Evolutionary conservation across 2,329 filamentous ascomycete species (phyloP).

Genomic region (Monilinia fructicola): DNA sequence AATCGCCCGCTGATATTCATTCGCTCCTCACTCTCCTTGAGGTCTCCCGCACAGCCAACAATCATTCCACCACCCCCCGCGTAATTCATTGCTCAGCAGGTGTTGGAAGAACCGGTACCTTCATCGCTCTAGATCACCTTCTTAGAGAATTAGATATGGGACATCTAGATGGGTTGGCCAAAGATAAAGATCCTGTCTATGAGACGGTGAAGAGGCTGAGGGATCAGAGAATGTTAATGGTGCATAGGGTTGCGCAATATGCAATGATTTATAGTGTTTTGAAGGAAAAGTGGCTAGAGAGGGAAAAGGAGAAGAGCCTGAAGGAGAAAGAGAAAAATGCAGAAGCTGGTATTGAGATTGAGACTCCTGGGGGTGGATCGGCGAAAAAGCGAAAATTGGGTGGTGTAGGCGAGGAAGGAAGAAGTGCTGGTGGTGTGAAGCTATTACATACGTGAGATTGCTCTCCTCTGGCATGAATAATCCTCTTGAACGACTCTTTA

Average conservation of each 20-base stretch:
- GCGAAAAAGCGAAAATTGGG: slow-evolving; percentile 16
- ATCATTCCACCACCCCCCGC: slow-evolving; percentile 17
- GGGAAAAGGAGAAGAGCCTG: not conserved
- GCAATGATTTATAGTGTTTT: slow-evolving; percentile 29
- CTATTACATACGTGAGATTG: not conserved
- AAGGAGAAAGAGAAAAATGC: not conserved
- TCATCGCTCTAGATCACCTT: slow-evolving; percentile 44
- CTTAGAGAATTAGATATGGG: slow-evolving; percentile 27
- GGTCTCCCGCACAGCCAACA: slow-evolving; percentile 20
- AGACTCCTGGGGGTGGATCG: not conserved
- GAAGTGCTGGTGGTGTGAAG: not conserved
- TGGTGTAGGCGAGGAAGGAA: not conserved
- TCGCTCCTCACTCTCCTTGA: slow-evolving; percentile 24
- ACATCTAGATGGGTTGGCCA: slow-evolving; percentile 21
- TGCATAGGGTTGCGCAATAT: slow-evolving; percentile 26
- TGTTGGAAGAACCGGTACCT: slow-evolving; percentile 89
- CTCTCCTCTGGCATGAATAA: not conserved
- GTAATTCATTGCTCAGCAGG: slow-evolving; percentile 93
- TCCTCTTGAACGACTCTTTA: not conserved
- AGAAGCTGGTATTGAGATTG: not conserved
- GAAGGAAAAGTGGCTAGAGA: slow-evolving; percentile 27
- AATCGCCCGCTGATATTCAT: slow-evolving; percentile 25
- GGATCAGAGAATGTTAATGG: slow-evolving; percentile 30
- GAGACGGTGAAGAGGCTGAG: slow-evolving; percentile 28
- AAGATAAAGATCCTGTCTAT: slow-evolving; percentile 28